Percentiles rank a stretch among this genome's conserved stretches.
These are phyloP conservation scores for Rhizomucor miehei DNA, from an alignment of 371 early-diverging fungal genomes.

Conservation along the genomic window DNA sequence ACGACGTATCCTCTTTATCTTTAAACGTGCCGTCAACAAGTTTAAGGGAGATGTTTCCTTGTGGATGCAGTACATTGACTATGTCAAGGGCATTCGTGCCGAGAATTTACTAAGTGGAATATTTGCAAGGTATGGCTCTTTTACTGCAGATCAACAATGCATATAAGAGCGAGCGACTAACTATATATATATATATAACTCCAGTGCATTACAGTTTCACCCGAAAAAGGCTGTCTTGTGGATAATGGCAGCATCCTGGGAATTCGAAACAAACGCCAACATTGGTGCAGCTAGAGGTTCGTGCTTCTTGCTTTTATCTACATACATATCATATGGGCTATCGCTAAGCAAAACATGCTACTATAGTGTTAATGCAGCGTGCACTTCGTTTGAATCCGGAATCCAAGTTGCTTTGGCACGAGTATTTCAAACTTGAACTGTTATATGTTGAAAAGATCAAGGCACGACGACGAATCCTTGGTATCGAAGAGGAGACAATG, in stretches of 20 bases:
- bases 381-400: constrained; percentile 82
- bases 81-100: constrained; percentile 58
- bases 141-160: background rate
- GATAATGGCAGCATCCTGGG: constrained; percentile 90
- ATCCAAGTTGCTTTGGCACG: constrained; percentile 75
- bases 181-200: background rate
- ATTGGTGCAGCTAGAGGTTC: constrained; percentile 75
- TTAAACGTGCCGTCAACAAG: constrained; percentile 74
- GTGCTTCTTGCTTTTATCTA: background rate
- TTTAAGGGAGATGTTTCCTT: constrained; percentile 80
- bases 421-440: constrained; percentile 91
- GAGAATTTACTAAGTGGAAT: constrained; percentile 69
- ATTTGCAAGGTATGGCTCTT: constrained; percentile 60
- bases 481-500: constrained; percentile 45
- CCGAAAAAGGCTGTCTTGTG: constrained; percentile 81
- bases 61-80: constrained; percentile 92
- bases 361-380: constrained; percentile 75
- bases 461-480: constrained; percentile 77
- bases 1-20: constrained; percentile 74
- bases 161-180: too few relatives aligned
- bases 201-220: constrained; percentile 82
- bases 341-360: background rate
- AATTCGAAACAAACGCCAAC: constrained; percentile 81
- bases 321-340: background rate
- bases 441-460: constrained; percentile 86